Conservation (phyloP, 179 eudicot species). For the Silene coronaria region DNA sequence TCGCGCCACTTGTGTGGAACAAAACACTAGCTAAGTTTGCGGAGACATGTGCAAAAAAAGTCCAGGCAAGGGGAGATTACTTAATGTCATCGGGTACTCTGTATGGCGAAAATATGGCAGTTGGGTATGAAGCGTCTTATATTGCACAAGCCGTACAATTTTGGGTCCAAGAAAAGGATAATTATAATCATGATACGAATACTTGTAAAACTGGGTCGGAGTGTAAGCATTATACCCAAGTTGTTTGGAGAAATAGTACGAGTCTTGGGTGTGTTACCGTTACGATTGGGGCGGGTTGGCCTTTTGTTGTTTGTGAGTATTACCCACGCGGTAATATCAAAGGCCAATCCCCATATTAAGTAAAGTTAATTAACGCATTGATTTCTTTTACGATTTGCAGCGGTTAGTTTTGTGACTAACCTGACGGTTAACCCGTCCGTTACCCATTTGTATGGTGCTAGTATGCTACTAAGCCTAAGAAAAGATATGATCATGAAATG, state of each 20-base stretch:
- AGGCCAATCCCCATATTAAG: constrained; percentile 28
- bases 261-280: constrained; percentile 41
- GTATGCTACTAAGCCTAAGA: too few relatives aligned
- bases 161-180: constrained; percentile 39
- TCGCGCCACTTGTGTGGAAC: constrained; percentile 48
- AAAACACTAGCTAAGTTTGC: constrained; percentile 37
- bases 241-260: constrained; percentile 38
- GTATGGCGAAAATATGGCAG: constrained; percentile 50
- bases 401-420: too few relatives aligned
- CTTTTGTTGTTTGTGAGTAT: constrained; percentile 50
- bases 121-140: constrained; percentile 31
- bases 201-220: constrained; percentile 30
- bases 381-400: too few relatives aligned
- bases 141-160: constrained; percentile 27
- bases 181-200: constrained; percentile 35
- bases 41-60: constrained; percentile 23
- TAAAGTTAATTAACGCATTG: neutral
- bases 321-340: constrained; percentile 25
- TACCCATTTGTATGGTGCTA: too few relatives aligned
- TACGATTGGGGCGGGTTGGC: constrained; percentile 37
- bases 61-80: constrained; percentile 25
- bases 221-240: constrained; percentile 50
- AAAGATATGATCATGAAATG: too few relatives aligned
- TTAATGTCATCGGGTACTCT: constrained; percentile 30
- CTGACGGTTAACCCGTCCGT: too few relatives aligned